Evolutionary conservation across 768 basidiomycete genomes (phyloP).

Genomic region (Rhizopogon sp.): DNA sequence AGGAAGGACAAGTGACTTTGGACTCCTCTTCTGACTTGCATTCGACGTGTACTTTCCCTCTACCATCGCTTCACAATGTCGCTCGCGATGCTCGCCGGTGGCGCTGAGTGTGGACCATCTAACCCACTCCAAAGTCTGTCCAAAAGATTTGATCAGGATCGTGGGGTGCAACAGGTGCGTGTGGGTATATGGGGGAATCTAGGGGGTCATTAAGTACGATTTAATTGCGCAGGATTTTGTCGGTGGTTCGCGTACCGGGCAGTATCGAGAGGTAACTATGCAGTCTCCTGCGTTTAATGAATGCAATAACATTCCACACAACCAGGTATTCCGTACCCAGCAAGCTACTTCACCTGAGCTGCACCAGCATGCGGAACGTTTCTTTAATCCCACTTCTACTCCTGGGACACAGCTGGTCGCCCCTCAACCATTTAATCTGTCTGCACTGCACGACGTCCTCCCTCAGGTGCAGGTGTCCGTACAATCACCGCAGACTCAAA

Average conservation of each 20-base stretch:
- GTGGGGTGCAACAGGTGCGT: conserved; percentile 70
- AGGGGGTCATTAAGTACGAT: not conserved
- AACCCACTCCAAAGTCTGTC: conserved; percentile 79
- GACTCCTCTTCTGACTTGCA: not conserved
- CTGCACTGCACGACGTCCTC: conserved; percentile 28
- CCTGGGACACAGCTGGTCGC: conserved; percentile 30
- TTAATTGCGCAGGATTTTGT: conserved; percentile 57
- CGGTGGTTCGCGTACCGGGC: conserved; percentile 50
- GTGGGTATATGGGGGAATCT: not conserved
- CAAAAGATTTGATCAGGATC: conserved; percentile 75
- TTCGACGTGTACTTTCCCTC: not conserved
- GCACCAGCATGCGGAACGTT: conserved; percentile 64
- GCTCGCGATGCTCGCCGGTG: conserved; percentile 71
- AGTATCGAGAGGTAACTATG: conserved; percentile 55
- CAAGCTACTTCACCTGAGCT: conserved; percentile 33
- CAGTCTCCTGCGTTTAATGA: conserved; percentile 3
- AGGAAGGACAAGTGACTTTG: not conserved
- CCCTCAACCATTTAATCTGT: conserved; percentile 51
- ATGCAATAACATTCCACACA: not conserved
- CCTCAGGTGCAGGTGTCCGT: conserved; percentile 8
- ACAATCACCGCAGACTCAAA: conserved; percentile 17
- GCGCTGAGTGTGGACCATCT: conserved; percentile 80
- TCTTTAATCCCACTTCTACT: conserved; percentile 43
- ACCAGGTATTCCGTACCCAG: conserved; percentile 59
- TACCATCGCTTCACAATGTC: conserved; percentile 46